Conservation (phyloP, 495 filamentous ascomycete genomes). For the Polyplosphaeria fusca region DNA sequence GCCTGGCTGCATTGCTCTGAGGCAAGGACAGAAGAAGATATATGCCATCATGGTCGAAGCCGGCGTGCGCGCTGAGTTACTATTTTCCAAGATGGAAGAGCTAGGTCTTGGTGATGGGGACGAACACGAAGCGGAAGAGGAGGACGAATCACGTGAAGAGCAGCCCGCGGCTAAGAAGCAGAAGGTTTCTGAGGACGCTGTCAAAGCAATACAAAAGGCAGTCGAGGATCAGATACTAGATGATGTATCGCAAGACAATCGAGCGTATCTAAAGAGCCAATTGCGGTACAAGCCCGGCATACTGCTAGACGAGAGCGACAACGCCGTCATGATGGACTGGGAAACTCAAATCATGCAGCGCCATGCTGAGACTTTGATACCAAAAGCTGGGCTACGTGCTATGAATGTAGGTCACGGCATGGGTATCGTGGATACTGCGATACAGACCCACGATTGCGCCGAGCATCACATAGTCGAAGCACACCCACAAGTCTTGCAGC, state of each 20-base stretch:
- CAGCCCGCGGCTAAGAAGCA: slow-evolving; percentile 44
- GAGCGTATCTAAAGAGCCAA: slow-evolving; percentile 65
- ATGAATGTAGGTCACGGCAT: slow-evolving; percentile 90
- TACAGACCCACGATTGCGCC: slow-evolving; percentile 61
- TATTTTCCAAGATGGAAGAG: slow-evolving; percentile 59
- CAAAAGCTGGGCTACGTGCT: slow-evolving; percentile 58
- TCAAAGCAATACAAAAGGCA: slow-evolving; percentile 4
- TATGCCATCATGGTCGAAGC: slow-evolving; percentile 88
- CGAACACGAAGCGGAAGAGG: slow-evolving; percentile 53
- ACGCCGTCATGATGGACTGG: slow-evolving; percentile 95
- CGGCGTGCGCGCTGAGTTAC: slow-evolving; percentile 82
- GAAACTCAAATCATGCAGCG: slow-evolving; percentile 80
- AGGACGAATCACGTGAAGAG: slow-evolving; percentile 41
- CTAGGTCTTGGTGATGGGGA: slow-evolving; percentile 61
- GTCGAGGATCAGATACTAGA: slow-evolving; percentile 17
- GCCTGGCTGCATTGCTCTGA: slow-evolving; percentile 78
- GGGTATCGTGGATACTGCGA: slow-evolving; percentile 83
- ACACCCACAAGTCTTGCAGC: slow-evolving; percentile 66
- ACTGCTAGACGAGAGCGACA: slow-evolving; percentile 69
- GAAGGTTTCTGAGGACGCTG: slow-evolving; percentile 32
- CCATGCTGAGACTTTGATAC: slow-evolving; percentile 60
- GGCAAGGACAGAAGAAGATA: slow-evolving; percentile 64
- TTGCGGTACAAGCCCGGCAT: slow-evolving; percentile 67
- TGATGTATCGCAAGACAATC: slow-evolving; percentile 42
- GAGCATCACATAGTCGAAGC: slow-evolving; percentile 47